phyloP scores from a whole-genome alignment of 805 yeast species.

The Jamesozyma jinghongensis region DNA sequence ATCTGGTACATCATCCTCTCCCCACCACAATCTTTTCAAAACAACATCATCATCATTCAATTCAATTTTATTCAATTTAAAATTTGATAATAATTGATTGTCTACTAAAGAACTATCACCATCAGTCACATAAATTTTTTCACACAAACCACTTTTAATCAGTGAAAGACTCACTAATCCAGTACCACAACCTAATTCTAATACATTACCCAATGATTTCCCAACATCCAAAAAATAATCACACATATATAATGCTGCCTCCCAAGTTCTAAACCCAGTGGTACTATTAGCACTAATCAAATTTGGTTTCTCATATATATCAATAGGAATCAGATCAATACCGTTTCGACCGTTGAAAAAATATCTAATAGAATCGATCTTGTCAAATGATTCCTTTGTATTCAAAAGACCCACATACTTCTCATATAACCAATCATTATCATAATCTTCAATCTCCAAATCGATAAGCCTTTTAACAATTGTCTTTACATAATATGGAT shows the following conservation, averaged over 20 bases:
- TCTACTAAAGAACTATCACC: constrained; percentile 25
- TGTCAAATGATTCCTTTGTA: constrained; percentile 19
- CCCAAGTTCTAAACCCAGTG: constrained; percentile 91
- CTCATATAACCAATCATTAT: constrained; percentile 17
- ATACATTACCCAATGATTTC: constrained; percentile 21
- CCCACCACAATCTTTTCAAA: constrained; percentile 52
- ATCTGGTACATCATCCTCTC: constrained; percentile 35
- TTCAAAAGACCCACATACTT: constrained; percentile 25
- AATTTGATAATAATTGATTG: constrained; percentile 28
- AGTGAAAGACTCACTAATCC: constrained; percentile 47
- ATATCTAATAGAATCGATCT: constrained; percentile 29
- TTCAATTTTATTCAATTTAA: constrained; percentile 34
- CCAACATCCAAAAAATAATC: constrained; percentile 29
- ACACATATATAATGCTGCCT: constrained; percentile 66
- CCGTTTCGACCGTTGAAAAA: constrained; percentile 9
- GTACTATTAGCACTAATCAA: constrained; percentile 68
- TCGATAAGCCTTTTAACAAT: constrained; percentile 38
- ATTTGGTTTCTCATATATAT: constrained; percentile 51
- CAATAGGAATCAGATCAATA: constrained; percentile 13
- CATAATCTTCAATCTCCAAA: constrained; percentile 11
- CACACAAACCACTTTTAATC: constrained; percentile 7
- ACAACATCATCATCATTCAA: constrained; percentile 8
- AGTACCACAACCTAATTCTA: constrained; percentile 87
- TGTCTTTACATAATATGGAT: constrained; percentile 43
- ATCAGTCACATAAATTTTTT: constrained; percentile 23